Evolutionary conservation across 495 filamentous ascomycete species (phyloP).

Genomic region (Umbilicaria muhlenbergii): DNA sequence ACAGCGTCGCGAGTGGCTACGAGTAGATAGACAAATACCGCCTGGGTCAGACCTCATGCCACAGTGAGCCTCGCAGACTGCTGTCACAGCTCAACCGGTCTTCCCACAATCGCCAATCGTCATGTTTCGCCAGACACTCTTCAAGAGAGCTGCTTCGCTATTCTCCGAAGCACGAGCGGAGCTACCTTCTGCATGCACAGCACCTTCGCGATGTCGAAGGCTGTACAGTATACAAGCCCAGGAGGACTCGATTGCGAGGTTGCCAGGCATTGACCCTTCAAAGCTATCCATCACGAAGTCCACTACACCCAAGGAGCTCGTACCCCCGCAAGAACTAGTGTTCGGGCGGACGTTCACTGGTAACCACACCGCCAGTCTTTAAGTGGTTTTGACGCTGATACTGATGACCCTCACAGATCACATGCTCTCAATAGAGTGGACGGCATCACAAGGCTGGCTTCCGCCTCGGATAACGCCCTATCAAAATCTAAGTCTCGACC

Average conservation of each 20-base stretch:
- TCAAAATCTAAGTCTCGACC: slow-evolving; percentile 65
- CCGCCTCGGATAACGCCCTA: slow-evolving; percentile 66
- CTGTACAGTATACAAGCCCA: slow-evolving; percentile 44
- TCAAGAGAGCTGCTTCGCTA: slow-evolving; percentile 1
- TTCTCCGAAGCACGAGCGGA: slow-evolving; percentile 16
- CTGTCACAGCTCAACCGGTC: background rate
- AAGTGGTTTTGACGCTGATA: too few species aligned
- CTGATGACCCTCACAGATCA: slow-evolving; percentile 68
- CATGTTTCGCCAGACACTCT: slow-evolving; percentile 1
- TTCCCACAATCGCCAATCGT: background rate
- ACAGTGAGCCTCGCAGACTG: too few species aligned
- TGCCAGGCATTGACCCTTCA: slow-evolving; percentile 54
- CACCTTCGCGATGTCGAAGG: slow-evolving; percentile 24
- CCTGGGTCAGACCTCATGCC: too few species aligned
- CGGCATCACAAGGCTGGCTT: slow-evolving; percentile 49
- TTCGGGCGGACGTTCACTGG: slow-evolving; percentile 85
- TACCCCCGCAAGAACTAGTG: slow-evolving; percentile 60
- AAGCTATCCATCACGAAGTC: slow-evolving; percentile 62
- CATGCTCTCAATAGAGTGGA: slow-evolving; percentile 74
- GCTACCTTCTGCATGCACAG: slow-evolving; percentile 14
- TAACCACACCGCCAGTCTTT: slow-evolving; percentile 17
- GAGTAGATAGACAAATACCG: too few species aligned
- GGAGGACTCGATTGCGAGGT: slow-evolving; percentile 33
- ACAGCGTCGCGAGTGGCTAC: too few species aligned
- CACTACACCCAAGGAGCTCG: slow-evolving; percentile 54